Base-by-base conservation (phyloP, 208 protist species). In the Wallacemonas sp. region DNA sequence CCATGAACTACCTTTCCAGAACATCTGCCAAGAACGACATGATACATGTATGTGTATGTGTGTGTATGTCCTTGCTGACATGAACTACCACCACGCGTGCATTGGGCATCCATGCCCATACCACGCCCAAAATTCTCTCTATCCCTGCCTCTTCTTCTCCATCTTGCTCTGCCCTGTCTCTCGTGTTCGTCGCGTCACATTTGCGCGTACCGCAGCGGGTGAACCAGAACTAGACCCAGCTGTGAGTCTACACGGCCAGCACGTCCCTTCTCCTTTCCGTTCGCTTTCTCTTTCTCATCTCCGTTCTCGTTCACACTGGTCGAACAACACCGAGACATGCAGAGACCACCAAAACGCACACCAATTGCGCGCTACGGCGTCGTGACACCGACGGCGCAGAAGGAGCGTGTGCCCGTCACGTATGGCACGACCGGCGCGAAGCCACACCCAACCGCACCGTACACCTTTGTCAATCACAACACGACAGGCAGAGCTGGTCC, bases 401-500 rank as follows among this genome's bases (percentile, higher is more conserved):
- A 66, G 41, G 38, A 66, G 28, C 61, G 61, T 26, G 19, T 66
- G 9, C 61, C 61, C 47, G 31, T 66, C 45, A 28, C 61, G 21
- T 66, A 56, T 22, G 46, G 44, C 38, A 8, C 46, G 2, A 34
- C 45, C 5, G 58, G 26, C 24, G 21, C 42, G 15, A 62, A 38
- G 21, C 61, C 17, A 27, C 61, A 66, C 44, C 61, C 61, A 2
- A 28, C 9, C n/a, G 45, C 36, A 2, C 33, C 24, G 21, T 56
- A 70, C 44, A 56, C 30, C 0, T 75, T 75, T 60, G 49, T 70
- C 2, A 75, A 75, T 44, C 70, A 75, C 56, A 75, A 75, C 31
- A 24, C 30, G 2, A 39, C 36, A 41, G 36, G 9, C 6, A 41
- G 36, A 14, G 9, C 36, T 41, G 9, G 14, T n/a, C n/a, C n/a